Conservation (phyloP, 768 basidiomycete species). For the Porpolomopsis calyptriformis region DNA sequence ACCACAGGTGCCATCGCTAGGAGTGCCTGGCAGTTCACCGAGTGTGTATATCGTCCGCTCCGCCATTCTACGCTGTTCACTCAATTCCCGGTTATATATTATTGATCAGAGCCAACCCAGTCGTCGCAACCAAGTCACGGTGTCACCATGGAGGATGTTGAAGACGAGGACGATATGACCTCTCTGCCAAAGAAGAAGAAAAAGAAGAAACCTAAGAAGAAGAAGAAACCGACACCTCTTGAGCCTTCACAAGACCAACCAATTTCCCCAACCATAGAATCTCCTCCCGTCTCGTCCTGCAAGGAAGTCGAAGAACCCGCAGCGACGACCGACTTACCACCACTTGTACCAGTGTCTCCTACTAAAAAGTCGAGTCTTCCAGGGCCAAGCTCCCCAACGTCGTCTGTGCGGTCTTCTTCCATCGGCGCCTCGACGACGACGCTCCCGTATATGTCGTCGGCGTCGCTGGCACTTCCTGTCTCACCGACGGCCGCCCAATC, state of each 20-base stretch:
- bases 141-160: conserved; percentile 61
- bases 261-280: conserved; percentile 11
- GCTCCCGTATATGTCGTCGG: conserved; percentile 17
- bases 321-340: conserved; percentile 10
- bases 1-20: too few species aligned
- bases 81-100: neutral
- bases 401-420: conserved; percentile 18
- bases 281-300: conserved; percentile 13
- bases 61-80: too few species aligned
- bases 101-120: conserved; percentile 1
- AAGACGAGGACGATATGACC: conserved; percentile 50
- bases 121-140: conserved; percentile 26
- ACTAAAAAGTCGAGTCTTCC: conserved; percentile 14
- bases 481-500: conserved; percentile 53
- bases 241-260: conserved; percentile 10
- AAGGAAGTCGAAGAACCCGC: conserved; percentile 10
- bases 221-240: conserved; percentile 35
- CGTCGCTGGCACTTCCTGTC: conserved; percentile 31
- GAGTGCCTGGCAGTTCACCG: too few species aligned
- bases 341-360: conserved; percentile 15
- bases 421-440: conserved; percentile 20
- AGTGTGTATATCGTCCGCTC: too few species aligned
- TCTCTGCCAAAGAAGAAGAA: conserved; percentile 49
- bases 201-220: conserved; percentile 70
- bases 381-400: conserved; percentile 10